Conservation (phyloP, 768 basidiomycete species). For the Boletus edulis region DNA sequence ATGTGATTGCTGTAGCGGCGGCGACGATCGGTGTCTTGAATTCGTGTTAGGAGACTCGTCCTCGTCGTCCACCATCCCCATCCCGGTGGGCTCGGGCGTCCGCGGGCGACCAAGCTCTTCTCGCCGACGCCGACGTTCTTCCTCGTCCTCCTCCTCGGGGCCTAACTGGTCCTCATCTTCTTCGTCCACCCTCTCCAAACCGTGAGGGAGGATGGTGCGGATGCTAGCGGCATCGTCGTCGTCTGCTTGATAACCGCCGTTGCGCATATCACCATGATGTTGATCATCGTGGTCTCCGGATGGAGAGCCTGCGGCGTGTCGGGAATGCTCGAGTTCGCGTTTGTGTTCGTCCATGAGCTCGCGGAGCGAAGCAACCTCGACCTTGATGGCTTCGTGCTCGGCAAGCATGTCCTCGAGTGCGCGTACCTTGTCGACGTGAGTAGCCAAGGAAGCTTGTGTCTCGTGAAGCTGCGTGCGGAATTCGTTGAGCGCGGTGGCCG, state of each 20-base stretch:
- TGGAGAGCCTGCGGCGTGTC: conserved; percentile 22
- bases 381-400: conserved; percentile 83
- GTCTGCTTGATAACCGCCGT: conserved; percentile 39
- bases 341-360: conserved; percentile 69
- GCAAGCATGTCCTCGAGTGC: conserved; percentile 76
- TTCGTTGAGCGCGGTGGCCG: conserved; percentile 42
- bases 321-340: conserved; percentile 42
- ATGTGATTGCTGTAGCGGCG: conserved; percentile 17
- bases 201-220: conserved; percentile 64
- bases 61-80: conserved; percentile 49
- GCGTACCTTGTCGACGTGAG: conserved; percentile 80
- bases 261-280: conserved; percentile 17
- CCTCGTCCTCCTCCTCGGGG: conserved; percentile 41
- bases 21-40: conserved; percentile 15
- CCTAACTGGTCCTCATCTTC: conserved; percentile 63
- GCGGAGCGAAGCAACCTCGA: conserved; percentile 70
- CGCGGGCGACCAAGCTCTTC: conserved; percentile 67
- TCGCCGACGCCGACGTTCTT: conserved; percentile 43
- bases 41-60: conserved; percentile 33
- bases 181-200: conserved; percentile 70
- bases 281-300: conserved; percentile 20
- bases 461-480: conserved; percentile 83
- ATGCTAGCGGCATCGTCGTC: conserved; percentile 75
- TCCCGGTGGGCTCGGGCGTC: conserved; percentile 76
- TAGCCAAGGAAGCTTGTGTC: conserved; percentile 74